Base-by-base conservation (phyloP, 2,329 filamentous ascomycete species). In the Bipolaris victoriae region DNA sequence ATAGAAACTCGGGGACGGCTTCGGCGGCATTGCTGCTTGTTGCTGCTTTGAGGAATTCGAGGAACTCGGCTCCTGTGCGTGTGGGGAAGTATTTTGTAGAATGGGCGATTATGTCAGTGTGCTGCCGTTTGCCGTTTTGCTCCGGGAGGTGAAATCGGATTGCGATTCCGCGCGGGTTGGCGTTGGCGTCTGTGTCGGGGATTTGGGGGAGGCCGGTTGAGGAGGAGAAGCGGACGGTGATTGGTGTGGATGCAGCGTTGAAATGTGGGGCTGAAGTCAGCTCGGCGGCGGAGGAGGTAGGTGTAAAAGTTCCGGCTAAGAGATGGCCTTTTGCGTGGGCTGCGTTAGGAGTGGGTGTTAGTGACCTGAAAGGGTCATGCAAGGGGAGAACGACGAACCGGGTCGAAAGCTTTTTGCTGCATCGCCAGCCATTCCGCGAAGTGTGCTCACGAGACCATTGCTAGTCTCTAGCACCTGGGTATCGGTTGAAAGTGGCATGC, bases 71-170 rank as follows among this genome's bases (percentile, higher is more conserved):
- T 13, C 83, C 83, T 0, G 81, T 84, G 35, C 78, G 75, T 0
- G 78, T 78, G 0, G 84, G 84, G 70, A 86, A 86, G 68, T 76
- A 79, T 2, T 79, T 76, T 1, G 81, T 82, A 1, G 79, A 82
- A 70, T 86, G 84, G 0, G 78, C 71, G 49, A 87, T 74, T 62
- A 87, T 82, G 65, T 87, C 84, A 1, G 84, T 86, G 70, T 87
- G 84, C 18, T 77, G 69, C 13, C 78, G 64, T 67, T 71, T 47
- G 71, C 78, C 36, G 68, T 70, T 76, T 18, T 71, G 55, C 3
- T 71, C 67, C 3, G 79, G 80, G 55, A 79, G 80, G 35, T 82
- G 82, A 70, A 84, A 85, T 43, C 83, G 80, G 3, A 77, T 72
- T 18, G 78, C 75, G 46, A 84, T 80, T 33, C 72, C 72, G 31